These are phyloP conservation scores for Dimocarpus longan DNA, from an alignment of 345 rosid genomes.

Conservation along the genomic window DNA sequence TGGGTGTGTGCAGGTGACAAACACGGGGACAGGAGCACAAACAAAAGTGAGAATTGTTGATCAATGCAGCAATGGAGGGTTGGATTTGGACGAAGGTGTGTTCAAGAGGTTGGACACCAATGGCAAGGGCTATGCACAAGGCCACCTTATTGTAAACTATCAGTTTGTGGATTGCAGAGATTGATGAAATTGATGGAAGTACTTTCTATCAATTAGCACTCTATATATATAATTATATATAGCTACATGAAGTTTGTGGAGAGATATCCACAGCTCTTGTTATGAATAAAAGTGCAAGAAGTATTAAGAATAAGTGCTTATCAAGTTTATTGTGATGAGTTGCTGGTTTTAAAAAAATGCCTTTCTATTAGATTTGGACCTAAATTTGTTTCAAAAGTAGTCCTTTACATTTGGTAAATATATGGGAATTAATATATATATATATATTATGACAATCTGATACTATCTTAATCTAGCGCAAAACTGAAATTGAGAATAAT, in stretches of 20 bases:
- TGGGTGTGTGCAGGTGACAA: slow-evolving; percentile 47
- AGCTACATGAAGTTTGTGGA: background rate
- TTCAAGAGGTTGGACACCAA: slow-evolving; percentile 49
- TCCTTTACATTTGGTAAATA: too few species aligned
- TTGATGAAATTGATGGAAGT: too few species aligned
- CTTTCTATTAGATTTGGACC: too few species aligned
- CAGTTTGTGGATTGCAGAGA: slow-evolving; percentile 40
- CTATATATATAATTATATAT: too few species aligned
- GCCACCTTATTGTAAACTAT: slow-evolving; percentile 41
- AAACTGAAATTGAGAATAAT: too few species aligned
- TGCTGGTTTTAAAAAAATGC: background rate
- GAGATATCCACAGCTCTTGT: background rate
- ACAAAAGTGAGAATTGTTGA: slow-evolving; percentile 63
- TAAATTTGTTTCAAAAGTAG: too few species aligned
- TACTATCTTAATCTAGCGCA: too few species aligned
- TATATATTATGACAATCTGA: too few species aligned
- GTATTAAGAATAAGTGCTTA: background rate
- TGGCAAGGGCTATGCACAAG: slow-evolving; percentile 40
- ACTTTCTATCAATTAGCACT: background rate
- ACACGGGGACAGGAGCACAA: slow-evolving; percentile 45
- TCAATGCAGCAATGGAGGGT: slow-evolving; percentile 65
- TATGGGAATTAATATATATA: too few species aligned
- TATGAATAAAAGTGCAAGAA: background rate
- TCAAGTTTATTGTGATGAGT: too few species aligned
- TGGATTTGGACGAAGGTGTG: slow-evolving; percentile 53